Conservation (phyloP, 2,329 filamentous ascomycete genomes). For the Zymoseptoria tritici region DNA sequence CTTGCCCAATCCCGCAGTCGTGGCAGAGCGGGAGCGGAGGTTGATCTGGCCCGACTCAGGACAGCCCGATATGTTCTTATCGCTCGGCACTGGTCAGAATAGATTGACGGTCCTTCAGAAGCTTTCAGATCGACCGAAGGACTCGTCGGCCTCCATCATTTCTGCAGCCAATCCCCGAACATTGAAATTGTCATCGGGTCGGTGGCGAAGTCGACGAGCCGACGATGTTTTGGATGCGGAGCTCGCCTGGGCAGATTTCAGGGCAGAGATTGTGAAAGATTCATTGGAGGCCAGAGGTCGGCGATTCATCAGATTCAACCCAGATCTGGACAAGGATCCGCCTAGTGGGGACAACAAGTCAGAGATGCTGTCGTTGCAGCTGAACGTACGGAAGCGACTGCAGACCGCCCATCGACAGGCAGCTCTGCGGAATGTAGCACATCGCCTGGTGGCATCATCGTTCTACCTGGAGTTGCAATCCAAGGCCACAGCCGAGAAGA, state of each 20-base stretch:
- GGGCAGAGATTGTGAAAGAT: slow-evolving; percentile 22
- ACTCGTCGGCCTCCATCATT: slow-evolving; percentile 4
- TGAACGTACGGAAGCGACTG: slow-evolving; percentile 27
- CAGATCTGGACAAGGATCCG: slow-evolving; percentile 26
- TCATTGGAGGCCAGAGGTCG: slow-evolving; percentile 19
- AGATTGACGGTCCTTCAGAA: slow-evolving; percentile 24
- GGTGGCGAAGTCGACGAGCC: slow-evolving; percentile 19
- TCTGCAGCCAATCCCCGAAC: slow-evolving; percentile 1
- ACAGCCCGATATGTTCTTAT: slow-evolving; percentile 30
- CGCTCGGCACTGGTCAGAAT: slow-evolving; percentile 30
- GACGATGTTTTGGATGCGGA: slow-evolving; percentile 33
- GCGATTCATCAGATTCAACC: slow-evolving; percentile 32
- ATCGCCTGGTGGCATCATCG: slow-evolving; percentile 31
- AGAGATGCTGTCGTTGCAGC: slow-evolving; percentile 27
- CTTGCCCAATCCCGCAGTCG: slow-evolving; percentile 45
- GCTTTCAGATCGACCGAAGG: slow-evolving; percentile 20
- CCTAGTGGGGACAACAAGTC: slow-evolving; percentile 31
- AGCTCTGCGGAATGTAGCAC: slow-evolving; percentile 27
- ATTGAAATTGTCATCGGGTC: slow-evolving; percentile 11
- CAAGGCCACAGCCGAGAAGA: slow-evolving; percentile 25
- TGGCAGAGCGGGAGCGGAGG: slow-evolving; percentile 42
- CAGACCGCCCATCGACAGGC: slow-evolving; percentile 23
- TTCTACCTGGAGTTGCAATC: slow-evolving; percentile 33
- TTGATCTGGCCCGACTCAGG: slow-evolving; percentile 29
- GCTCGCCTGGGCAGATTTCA: slow-evolving; percentile 29